phyloP scores from a whole-genome alignment of 2,329 filamentous ascomycete species.

The Teratosphaeria gauchensis region DNA sequence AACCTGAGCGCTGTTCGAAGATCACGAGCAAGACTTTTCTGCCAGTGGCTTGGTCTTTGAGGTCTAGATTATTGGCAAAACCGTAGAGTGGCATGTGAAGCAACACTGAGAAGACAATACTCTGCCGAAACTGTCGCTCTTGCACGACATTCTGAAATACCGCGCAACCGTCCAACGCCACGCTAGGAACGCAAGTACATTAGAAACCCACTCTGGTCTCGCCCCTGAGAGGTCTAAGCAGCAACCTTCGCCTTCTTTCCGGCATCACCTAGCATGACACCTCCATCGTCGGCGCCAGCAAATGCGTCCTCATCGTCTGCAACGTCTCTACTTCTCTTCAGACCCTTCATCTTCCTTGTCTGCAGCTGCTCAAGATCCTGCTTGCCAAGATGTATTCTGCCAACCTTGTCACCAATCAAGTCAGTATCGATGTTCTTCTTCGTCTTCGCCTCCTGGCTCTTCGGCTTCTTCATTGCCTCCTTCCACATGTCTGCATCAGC shows the following conservation, averaged over 20 bases:
- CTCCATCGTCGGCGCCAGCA: slow-evolving; percentile 6
- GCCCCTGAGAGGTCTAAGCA: slow-evolving; percentile 5
- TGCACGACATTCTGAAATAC: background rate
- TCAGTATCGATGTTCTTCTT: slow-evolving; percentile 98
- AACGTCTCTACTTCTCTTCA: slow-evolving; percentile 70
- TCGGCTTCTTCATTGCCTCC: slow-evolving; percentile 80
- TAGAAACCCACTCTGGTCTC: background rate
- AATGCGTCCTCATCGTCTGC: slow-evolving; percentile 40
- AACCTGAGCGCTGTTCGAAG: too few species aligned
- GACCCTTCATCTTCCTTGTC: slow-evolving; percentile 97
- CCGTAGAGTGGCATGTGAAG: background rate
- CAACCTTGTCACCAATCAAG: slow-evolving; percentile 90
- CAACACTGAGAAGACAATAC: background rate
- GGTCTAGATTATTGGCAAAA: too few species aligned
- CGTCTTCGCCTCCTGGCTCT: slow-evolving; percentile 55
- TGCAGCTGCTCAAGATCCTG: slow-evolving; percentile 82
- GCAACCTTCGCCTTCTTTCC: slow-evolving; percentile 19
- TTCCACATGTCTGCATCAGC: slow-evolving; percentile 73
- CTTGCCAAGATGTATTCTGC: slow-evolving; percentile 80
- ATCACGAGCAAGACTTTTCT: too few species aligned
- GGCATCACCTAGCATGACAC: slow-evolving; percentile 8
- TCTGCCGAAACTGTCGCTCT: background rate
- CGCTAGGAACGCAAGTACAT: slow-evolving; percentile 12
- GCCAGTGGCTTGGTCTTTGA: too few species aligned
- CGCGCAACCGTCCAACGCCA: slow-evolving; percentile 6